Conservation (phyloP, 192 early-diverging fungal genomes). For the Obelidium mucronatum region DNA sequence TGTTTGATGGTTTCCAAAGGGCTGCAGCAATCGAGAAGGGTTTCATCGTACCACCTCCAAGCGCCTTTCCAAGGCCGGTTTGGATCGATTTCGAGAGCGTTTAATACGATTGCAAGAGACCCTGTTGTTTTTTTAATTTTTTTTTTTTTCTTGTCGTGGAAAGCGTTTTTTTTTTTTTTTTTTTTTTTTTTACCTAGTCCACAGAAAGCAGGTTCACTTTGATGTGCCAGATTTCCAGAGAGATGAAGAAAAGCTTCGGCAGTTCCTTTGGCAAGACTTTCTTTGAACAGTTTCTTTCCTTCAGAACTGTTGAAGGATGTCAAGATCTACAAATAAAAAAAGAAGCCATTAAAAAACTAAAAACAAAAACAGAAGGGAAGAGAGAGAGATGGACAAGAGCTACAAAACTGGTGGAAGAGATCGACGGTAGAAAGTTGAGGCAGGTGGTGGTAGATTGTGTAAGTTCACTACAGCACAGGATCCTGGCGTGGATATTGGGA, state of each 20-base stretch:
- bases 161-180: background rate
- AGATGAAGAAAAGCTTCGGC: slow-evolving; percentile 89
- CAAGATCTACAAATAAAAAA: slow-evolving; percentile 44
- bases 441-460: slow-evolving; percentile 16
- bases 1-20: slow-evolving; percentile 74
- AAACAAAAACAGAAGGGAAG: too few species aligned
- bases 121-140: background rate
- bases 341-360: too few species aligned
- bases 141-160: background rate
- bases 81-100: slow-evolving; percentile 91
- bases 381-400: background rate
- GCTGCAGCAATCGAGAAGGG: slow-evolving; percentile 58
- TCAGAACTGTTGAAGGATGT: slow-evolving; percentile 80
- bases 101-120: slow-evolving; percentile 84
- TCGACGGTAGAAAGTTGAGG: slow-evolving; percentile 47
- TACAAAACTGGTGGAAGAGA: slow-evolving; percentile 34
- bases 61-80: slow-evolving; percentile 90
- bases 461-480: slow-evolving; percentile 18
- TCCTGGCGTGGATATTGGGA: too few species aligned
- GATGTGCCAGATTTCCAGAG: slow-evolving; percentile 88
- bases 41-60: slow-evolving; percentile 84
- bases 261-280: slow-evolving; percentile 74
- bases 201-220: slow-evolving; percentile 88
- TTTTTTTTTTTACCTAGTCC: slow-evolving; percentile 66
- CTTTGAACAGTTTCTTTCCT: slow-evolving; percentile 82